These are phyloP conservation scores for Danielia oregonensis DNA, from an alignment of 805 yeast genomes.

Conservation along the genomic window DNA sequence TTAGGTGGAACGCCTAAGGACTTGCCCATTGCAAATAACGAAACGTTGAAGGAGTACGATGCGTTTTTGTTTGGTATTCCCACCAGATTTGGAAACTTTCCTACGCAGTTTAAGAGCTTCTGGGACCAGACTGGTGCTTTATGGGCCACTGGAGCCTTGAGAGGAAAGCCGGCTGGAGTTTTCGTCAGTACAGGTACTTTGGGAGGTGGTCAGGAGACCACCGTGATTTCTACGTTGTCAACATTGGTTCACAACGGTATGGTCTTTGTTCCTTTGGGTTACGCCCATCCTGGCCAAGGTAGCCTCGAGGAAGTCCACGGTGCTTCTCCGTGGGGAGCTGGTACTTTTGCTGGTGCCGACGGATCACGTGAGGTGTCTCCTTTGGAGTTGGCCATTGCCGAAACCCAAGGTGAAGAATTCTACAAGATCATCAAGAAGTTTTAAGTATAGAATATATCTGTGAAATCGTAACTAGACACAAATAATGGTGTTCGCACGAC, in stretches of 20 bases:
- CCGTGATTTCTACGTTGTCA: slow-evolving; percentile 56
- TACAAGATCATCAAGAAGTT: slow-evolving; percentile 32
- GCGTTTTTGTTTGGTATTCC: slow-evolving; percentile 77
- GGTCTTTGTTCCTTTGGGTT: slow-evolving; percentile 75
- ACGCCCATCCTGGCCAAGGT: slow-evolving; percentile 54
- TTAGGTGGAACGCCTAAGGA: slow-evolving; percentile 55
- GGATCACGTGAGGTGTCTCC: slow-evolving; percentile 68
- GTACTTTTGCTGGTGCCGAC: slow-evolving; percentile 69
- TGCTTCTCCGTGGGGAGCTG: slow-evolving; percentile 87
- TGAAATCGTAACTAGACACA: not conserved
- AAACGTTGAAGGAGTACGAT: slow-evolving; percentile 59
- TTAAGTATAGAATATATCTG: not conserved
- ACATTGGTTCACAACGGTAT: slow-evolving; percentile 74
- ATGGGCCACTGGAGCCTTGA: slow-evolving; percentile 68
- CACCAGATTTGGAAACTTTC: slow-evolving; percentile 71
- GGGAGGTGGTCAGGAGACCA: slow-evolving; percentile 79
- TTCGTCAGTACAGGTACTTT: slow-evolving; percentile 69
- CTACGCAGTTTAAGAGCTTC: slow-evolving; percentile 73
- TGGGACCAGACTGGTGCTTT: slow-evolving; percentile 76
- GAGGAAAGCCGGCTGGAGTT: slow-evolving; percentile 71
- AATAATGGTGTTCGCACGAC: not conserved
- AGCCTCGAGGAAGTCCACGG: slow-evolving; percentile 70
- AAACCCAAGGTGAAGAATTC: slow-evolving; percentile 65
- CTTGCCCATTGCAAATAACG: slow-evolving; percentile 46
- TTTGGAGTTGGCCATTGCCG: slow-evolving; percentile 62